These are phyloP conservation scores for Paecilomyces dactylethromorphus DNA, from an alignment of 2,329 filamentous ascomycete species.

Conservation along the genomic window DNA sequence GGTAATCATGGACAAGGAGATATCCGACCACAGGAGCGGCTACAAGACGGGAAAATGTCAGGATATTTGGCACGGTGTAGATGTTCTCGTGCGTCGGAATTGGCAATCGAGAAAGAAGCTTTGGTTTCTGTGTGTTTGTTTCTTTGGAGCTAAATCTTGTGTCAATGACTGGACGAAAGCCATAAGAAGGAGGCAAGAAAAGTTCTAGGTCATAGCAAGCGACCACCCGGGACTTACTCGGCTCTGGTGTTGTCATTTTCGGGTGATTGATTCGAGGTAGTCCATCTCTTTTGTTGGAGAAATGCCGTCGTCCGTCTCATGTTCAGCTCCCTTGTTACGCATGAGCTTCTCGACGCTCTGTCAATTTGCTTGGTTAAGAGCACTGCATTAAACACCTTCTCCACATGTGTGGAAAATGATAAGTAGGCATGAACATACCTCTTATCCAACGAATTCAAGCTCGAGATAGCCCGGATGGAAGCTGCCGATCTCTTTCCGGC, in stretches of 20 bases:
- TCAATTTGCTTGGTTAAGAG: not conserved
- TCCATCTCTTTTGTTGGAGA: constrained; percentile 16
- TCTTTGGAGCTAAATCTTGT: constrained; percentile 4
- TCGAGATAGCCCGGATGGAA: not conserved
- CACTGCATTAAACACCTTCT: not conserved
- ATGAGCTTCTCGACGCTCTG: constrained; percentile 1
- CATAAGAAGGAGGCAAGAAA: constrained; percentile 3
- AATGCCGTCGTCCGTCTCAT: constrained; percentile 1
- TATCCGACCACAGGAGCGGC: constrained; percentile 84
- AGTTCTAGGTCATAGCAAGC: not conserved
- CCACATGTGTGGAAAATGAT: not conserved
- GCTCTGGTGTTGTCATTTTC: constrained; percentile 4
- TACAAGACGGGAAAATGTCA: constrained; percentile 79
- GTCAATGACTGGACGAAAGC: constrained; percentile 9
- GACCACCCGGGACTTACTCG: not conserved
- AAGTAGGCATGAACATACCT: not conserved
- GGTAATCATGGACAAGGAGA: constrained; percentile 74
- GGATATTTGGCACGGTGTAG: constrained; percentile 89
- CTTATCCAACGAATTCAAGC: not conserved
- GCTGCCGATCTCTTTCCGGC: not conserved
- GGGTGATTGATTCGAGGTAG: constrained; percentile 15
- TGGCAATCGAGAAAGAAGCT: constrained; percentile 26
- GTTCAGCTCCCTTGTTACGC: not conserved
- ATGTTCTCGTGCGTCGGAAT: constrained; percentile 69
- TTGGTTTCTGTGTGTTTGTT: constrained; percentile 21